Base-by-base conservation (phyloP, 1,284 basidiomycete species). In the Albatrellus sp. region DNA sequence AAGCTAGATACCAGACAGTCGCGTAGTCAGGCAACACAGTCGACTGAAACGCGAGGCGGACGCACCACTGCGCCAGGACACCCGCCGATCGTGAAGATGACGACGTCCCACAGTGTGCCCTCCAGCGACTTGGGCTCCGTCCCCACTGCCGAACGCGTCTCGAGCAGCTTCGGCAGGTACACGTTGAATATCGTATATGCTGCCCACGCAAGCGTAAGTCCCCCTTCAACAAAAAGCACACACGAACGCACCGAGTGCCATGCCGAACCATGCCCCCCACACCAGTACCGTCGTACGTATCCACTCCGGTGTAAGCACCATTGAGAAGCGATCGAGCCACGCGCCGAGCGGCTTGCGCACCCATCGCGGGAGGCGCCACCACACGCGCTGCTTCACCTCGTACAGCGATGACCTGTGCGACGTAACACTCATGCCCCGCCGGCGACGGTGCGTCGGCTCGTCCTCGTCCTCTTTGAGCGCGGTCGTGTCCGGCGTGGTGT, bases 121-220 rank as follows among this genome's bases (percentile, higher is more conserved):
- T 77, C 70, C 13, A 91, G 63, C 1, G 71, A 64, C 53, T 55
- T 57, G 0, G 57, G 56, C 29, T 55, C 56, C 14, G 63, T 42
- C 3, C 53, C 51, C 16, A 63, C 50, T 1, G 62, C 59, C 4
- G 49, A 48, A 14, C 67, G 56, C 52, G 70, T 73, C 67, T 92
- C 92, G 28, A 98, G 67, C 12, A 94, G 72, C 55, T 91, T 91
- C 0, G 94, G 94, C 16, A 97, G 72, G 61, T 85, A 98, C 11
- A 96, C 91, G 57, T 98, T 98, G 67, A 98, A 98, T 80, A 94
- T 94, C 6, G 90, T 97, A 57, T 80, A 92, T 1, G 81, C 90
- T 84, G 24, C 30, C 10, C 13, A 14, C 6, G 13, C 14, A n/a
- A 34, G 8, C 34, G 20, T 42, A 42, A 49, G 50, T 16, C 41